phyloP scores from a whole-genome alignment of 495 filamentous ascomycete species.

The Penicillium angulare region DNA sequence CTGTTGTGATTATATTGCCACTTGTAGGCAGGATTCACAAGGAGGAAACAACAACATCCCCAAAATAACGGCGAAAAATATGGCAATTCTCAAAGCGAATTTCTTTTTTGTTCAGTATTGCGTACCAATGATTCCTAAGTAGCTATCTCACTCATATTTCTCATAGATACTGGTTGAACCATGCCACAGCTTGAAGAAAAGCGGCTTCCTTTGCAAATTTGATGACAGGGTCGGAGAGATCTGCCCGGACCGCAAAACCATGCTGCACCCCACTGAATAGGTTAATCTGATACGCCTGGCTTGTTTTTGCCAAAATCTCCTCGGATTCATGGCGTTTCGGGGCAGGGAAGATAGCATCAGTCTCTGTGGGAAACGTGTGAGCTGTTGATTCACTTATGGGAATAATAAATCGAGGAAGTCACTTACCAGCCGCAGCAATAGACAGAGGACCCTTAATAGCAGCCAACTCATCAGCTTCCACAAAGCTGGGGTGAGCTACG shows the following conservation, averaged over 20 bases:
- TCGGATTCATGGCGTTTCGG: conserved; percentile 57
- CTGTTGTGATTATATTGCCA: not conserved
- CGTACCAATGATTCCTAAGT: too few relatives aligned
- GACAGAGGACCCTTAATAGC: conserved; percentile 65
- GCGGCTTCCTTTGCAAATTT: conserved; percentile 75
- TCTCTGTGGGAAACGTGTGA: too few relatives aligned
- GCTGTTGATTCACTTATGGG: too few relatives aligned
- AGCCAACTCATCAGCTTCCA: conserved; percentile 65
- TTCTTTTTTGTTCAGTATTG: too few relatives aligned
- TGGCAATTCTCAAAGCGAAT: too few relatives aligned
- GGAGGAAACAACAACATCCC: too few relatives aligned
- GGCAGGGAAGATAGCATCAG: conserved; percentile 54
- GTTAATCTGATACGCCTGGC: conserved; percentile 70
- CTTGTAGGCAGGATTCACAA: too few relatives aligned
- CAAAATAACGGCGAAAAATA: too few relatives aligned
- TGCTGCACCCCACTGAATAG: conserved; percentile 68
- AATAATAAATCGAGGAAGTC: not conserved
- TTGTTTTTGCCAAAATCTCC: conserved; percentile 50
- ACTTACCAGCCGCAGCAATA: conserved; percentile 66
- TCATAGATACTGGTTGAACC: conserved; percentile 63
- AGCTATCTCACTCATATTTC: too few relatives aligned
- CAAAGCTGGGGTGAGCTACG: conserved; percentile 66
- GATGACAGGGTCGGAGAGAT: conserved; percentile 49
- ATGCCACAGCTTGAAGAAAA: conserved; percentile 69
- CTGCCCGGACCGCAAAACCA: conserved; percentile 69